A percentile compares a stretch with the other conserved stretches of the same genome.
phyloP scores from a whole-genome alignment of 495 filamentous ascomycete genomes.

The Chaetomium fimeti region DNA sequence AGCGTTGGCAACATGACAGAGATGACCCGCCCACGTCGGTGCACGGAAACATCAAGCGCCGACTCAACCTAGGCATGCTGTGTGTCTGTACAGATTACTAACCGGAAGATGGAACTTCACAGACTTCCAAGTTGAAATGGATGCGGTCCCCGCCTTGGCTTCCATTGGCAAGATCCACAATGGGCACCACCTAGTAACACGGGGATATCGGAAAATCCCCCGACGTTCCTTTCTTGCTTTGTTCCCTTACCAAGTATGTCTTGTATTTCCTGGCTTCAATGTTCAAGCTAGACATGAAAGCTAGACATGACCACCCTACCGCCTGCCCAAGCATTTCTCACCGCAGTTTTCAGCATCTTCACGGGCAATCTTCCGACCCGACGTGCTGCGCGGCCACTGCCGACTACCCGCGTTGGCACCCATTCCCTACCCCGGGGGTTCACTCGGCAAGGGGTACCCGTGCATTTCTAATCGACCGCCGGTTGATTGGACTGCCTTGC shows the following conservation, averaged over 20 bases:
- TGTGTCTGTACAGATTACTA: no score
- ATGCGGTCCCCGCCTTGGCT: not conserved
- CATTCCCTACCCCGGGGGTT: not conserved
- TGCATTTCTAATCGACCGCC: not conserved
- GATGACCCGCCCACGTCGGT: not conserved
- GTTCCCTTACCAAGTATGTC: no score
- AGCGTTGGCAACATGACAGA: conserved; percentile 11
- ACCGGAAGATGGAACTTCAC: no score
- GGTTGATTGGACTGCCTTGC: not conserved
- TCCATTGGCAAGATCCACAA: not conserved
- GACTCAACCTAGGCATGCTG: no score
- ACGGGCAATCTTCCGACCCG: not conserved
- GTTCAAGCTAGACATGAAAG: not conserved
- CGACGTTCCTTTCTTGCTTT: not conserved
- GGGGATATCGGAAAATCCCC: conserved; percentile 19
- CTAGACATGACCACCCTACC: not conserved
- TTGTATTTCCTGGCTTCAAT: not conserved
- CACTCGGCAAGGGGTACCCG: not conserved
- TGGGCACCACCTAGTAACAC: not conserved
- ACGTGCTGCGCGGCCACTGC: not conserved
- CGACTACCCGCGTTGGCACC: not conserved
- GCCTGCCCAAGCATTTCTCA: not conserved
- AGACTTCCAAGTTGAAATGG: not conserved
- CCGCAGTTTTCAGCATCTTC: no score
- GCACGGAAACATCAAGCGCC: conserved; percentile 11